These are phyloP conservation scores for Chamaenerion angustifolium DNA, from an alignment of 345 rosid species.

Conservation along the genomic window DNA sequence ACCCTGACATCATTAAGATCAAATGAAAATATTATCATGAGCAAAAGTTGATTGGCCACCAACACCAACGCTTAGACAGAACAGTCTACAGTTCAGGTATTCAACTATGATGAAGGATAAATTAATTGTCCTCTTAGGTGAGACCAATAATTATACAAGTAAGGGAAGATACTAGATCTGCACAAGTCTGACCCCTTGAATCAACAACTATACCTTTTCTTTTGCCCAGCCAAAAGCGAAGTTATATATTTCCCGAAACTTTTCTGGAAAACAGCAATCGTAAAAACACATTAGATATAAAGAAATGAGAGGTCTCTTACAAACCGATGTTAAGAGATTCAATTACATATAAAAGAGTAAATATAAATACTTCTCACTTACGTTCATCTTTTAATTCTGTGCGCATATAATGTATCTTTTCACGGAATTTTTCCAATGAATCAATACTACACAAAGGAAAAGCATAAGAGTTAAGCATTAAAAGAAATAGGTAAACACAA, in stretches of 20 bases:
- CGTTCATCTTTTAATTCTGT: conserved; percentile 96
- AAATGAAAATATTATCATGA: not conserved
- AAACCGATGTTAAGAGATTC: not conserved
- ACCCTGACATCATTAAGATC: conserved; percentile 39
- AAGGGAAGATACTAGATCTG: no score
- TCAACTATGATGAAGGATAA: no score
- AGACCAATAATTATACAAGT: not conserved
- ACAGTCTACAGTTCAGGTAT: not conserved
- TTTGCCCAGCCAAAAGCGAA: conserved; percentile 98
- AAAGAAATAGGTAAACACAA: conserved; percentile 15
- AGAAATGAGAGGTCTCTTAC: not conserved
- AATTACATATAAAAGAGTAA: conserved; percentile 2
- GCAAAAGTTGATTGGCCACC: not conserved
- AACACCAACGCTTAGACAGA: not conserved
- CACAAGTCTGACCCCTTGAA: no score
- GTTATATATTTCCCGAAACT: conserved; percentile 84
- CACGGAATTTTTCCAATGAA: conserved; percentile 68
- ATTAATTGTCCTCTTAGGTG: no score
- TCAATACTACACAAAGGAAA: conserved; percentile 47
- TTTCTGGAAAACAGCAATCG: conserved; percentile 45
- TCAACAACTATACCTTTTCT: conserved; percentile 56
- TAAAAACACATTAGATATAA: conserved; percentile 6
- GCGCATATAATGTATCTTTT: conserved; percentile 70
- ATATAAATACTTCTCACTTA: conserved; percentile 17
- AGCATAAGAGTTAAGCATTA: conserved; percentile 5